Evolutionary conservation across 1,284 basidiomycete genomes (phyloP).

Genomic region (Cryptococcus sp.): DNA sequence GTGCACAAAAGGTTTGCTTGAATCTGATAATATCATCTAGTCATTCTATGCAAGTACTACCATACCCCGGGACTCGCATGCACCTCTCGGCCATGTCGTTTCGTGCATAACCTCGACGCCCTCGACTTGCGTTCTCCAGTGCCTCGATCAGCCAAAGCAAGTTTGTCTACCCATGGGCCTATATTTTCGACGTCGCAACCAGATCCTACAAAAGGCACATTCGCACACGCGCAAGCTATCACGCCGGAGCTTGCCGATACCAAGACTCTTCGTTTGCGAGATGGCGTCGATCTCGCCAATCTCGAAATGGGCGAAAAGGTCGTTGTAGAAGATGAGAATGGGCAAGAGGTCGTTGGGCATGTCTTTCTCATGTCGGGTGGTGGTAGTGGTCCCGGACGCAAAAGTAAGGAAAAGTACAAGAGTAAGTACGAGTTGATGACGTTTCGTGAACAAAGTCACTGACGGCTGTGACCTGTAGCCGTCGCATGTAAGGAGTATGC

Average conservation of each 20-base stretch:
- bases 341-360: constrained; percentile 39
- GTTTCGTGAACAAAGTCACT: background rate
- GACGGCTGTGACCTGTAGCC: constrained; percentile 24
- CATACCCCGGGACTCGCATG: constrained; percentile 51
- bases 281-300: constrained; percentile 17
- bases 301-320: constrained; percentile 39
- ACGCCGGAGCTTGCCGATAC: constrained; percentile 1
- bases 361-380: constrained; percentile 52
- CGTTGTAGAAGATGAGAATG: constrained; percentile 27
- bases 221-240: constrained; percentile 39
- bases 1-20: background rate
- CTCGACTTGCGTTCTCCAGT: constrained; percentile 11
- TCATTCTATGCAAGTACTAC: constrained; percentile 53
- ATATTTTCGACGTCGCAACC: constrained; percentile 17
- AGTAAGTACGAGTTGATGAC: constrained; percentile 32
- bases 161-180: constrained; percentile 13
- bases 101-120: constrained; percentile 45
- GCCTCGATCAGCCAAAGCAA: background rate
- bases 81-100: constrained; percentile 53
- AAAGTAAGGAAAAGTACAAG: constrained; percentile 47
- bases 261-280: constrained; percentile 7
- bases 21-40: constrained; percentile 14
- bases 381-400: constrained; percentile 48
- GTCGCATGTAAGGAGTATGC: constrained; percentile 49
- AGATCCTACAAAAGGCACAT: constrained; percentile 45